Evolutionary conservation across 2,329 filamentous ascomycete genomes (phyloP), one percentile per base, ranked within the genome.

Genomic region (Fusarium mexicanum): DNA sequence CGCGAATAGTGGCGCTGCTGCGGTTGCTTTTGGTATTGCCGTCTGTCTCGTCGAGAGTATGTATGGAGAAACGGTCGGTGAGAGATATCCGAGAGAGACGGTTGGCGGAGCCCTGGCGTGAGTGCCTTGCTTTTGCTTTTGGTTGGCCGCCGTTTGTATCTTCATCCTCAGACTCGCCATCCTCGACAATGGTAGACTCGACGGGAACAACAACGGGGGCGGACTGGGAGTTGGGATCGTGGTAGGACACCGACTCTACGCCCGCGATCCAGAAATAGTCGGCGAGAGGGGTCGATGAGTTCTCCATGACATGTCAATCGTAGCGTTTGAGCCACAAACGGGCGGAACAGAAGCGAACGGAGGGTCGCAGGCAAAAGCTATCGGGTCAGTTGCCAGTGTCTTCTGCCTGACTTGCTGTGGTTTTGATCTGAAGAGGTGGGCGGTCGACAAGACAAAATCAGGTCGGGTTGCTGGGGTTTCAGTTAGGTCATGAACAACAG

Each of bases 231-330:
- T 82, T 82, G 77, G 84, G 80, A 75, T 92, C 91, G 71, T 90
- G 87, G 84, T 92, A 92, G 64, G 88, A 87, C 76, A 92, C 87
- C 70, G 89, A 89, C 82, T 93, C 91, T 83, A 93, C 87, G 78
- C 91, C 91, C 75, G 91, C 91, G 81, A 93, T 92, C 91, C 91
- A 93, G 83, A 93, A 93, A 84, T 93, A 93, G 82, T 93, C 91
- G 82, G 91, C 91, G 81, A 93, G 86, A 80, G 91, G 91, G 74
- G 87, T 87, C 73, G 90, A 91, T 68, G 89, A 86, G 83, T 82
- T 85, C 80, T 90, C 89, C 89, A 91, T 91, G 84, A 83, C 87
- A 85, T 84, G 81, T 83, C 83, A 84, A 78, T 79, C 75, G 76
- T 76, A 65, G 71, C 40, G 59, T 67, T 55, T 73, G 60, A 75